A percentile compares a stretch with the other conserved stretches of the same genome.
phyloP scores from a whole-genome alignment of 352 stramenopile species.

The Globisporangium splendens region DNA sequence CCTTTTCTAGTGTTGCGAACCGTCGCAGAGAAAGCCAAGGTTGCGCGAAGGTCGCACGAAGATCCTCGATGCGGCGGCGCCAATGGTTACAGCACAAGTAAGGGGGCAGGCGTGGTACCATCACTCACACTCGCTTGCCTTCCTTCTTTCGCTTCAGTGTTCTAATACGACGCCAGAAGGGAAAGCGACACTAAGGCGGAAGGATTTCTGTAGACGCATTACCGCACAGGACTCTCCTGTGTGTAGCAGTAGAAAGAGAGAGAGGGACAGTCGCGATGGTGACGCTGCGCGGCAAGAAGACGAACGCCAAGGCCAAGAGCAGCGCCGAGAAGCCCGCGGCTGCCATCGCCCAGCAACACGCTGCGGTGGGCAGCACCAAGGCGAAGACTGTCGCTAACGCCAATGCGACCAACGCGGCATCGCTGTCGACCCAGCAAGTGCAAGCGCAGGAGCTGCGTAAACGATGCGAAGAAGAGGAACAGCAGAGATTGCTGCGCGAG shows the following conservation, averaged over 20 bases:
- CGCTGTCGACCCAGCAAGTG: conserved; percentile 10
- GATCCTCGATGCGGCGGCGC: conserved; percentile 2
- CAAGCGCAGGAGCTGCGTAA: conserved; percentile 20
- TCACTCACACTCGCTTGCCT: conserved; percentile 4
- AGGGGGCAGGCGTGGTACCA: background rate
- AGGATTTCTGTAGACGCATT: too few relatives aligned
- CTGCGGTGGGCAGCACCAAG: too few relatives aligned
- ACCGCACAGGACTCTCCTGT: too few relatives aligned
- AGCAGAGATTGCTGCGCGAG: conserved; percentile 25
- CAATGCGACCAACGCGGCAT: conserved; percentile 14
- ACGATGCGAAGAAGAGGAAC: conserved; percentile 25
- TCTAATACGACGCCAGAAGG: background rate
- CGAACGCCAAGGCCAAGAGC: conserved; percentile 55
- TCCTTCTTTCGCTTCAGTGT: conserved; percentile 9
- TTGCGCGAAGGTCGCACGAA: conserved; percentile 11
- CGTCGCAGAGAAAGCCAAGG: conserved; percentile 6
- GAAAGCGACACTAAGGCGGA: too few relatives aligned
- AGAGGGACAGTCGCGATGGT: conserved; percentile 44
- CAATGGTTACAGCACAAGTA: background rate
- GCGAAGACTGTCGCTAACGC: conserved; percentile 1
- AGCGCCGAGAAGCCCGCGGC: conserved; percentile 47
- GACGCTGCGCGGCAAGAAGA: conserved; percentile 69
- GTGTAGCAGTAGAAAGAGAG: too few relatives aligned
- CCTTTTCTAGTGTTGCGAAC: background rate
- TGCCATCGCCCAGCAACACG: conserved; percentile 6